Base-by-base conservation (phyloP, 2,329 filamentous ascomycete species). In the Coniochaeta pulveracea region DNA sequence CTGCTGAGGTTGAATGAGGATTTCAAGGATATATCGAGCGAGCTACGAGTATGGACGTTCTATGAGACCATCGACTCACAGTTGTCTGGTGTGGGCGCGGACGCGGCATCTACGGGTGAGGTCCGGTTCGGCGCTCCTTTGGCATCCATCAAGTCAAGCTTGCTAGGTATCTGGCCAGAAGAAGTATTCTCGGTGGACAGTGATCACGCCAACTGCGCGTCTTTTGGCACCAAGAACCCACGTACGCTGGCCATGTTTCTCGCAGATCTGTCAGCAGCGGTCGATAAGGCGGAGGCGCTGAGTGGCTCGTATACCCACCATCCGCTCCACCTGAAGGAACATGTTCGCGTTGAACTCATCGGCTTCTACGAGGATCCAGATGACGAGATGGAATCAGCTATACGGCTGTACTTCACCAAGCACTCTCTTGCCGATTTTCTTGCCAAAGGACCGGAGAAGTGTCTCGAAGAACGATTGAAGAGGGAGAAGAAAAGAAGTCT, bases 31-130 rank as follows among this genome's bases (percentile, higher is more conserved):
- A 61, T 73, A 5, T 64, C 71, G 0, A 66, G 66, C 22, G 74
- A 78, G 36, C 57, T 77, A 33, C 66, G 64, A 6, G 58, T 78
- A 10, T 78, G 73, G 72, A 74, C 72, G 0, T 69, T 77, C 25
- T 72, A 77, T 37, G 74, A 78, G 43, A 78, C 71, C 0, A 62
- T 72, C 6, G 73, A 77, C 46, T 76, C 72, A 1, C 61, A 64
- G 1, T 54, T 77, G 4, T 67, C 66, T 0, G 64, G 64, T 1
- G 46, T 54, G 3, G 64, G 64, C 1, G 46, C 55, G 3, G 57
- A 55, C 1, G 46, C 49, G 4, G 45, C 50, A 0, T 47, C 55
- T 4, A 47, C 49, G 1, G 51, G 54, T 4, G 65, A 67, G 34
- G 59, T 75, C 3, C 69, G 69, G 43, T 75, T 77, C 37, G 69